Evolutionary conservation across 2,329 filamentous ascomycete species (phyloP).

Genomic region (Aspergillaceae sp.): DNA sequence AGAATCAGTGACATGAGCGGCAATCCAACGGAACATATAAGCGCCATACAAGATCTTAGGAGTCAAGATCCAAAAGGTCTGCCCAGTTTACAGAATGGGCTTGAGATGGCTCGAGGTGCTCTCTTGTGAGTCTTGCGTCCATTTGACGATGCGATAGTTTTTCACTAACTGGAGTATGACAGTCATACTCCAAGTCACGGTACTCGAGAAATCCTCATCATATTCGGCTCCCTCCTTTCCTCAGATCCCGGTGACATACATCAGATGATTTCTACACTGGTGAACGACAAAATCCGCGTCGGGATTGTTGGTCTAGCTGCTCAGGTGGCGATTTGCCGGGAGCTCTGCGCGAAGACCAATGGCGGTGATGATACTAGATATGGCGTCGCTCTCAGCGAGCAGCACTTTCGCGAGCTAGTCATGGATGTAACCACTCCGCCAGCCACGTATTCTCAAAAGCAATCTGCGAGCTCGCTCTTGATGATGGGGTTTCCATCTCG

Average conservation of each 20-base stretch:
- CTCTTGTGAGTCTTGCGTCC: slow-evolving; percentile 55
- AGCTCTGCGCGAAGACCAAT: slow-evolving; percentile 83
- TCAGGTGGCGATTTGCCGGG: slow-evolving; percentile 83
- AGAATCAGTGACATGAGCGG: slow-evolving; percentile 83
- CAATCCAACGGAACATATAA: slow-evolving; percentile 81
- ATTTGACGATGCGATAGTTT: not conserved
- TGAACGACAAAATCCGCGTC: slow-evolving; percentile 76
- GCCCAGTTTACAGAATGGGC: slow-evolving; percentile 81
- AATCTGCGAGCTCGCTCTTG: slow-evolving; percentile 52
- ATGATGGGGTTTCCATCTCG: slow-evolving; percentile 98
- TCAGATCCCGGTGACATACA: slow-evolving; percentile 94
- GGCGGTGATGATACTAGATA: slow-evolving; percentile 64
- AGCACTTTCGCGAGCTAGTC: slow-evolving; percentile 81
- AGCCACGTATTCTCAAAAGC: slow-evolving; percentile 58
- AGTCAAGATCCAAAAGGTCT: slow-evolving; percentile 62
- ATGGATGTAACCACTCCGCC: slow-evolving; percentile 84
- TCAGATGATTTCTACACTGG: slow-evolving; percentile 70
- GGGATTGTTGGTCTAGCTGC: slow-evolving; percentile 84
- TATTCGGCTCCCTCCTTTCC: slow-evolving; percentile 83
- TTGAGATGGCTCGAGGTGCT: slow-evolving; percentile 88
- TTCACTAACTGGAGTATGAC: slow-evolving; percentile 1
- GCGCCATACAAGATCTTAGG: slow-evolving; percentile 60
- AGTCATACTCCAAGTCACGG: slow-evolving; percentile 88
- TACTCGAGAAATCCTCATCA: slow-evolving; percentile 82
- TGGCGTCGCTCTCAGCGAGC: slow-evolving; percentile 74